Conservation (phyloP, 2,329 filamentous ascomycete genomes). For the Fusarium scirpi region DNA sequence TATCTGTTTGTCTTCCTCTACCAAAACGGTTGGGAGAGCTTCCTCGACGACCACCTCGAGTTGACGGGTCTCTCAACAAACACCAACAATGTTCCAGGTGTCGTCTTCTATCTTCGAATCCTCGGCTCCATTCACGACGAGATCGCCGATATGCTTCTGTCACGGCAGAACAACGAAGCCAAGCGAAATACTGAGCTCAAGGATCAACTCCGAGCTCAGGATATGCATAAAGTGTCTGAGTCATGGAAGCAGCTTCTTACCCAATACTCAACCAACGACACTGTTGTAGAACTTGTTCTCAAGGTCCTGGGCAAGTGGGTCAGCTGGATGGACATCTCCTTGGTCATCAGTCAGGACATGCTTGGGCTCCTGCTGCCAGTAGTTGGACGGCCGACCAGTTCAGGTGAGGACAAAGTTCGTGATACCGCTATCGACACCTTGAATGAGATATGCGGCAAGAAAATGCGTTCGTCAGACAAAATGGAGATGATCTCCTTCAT, state of each 20-base stretch:
- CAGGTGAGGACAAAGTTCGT: conserved; percentile 81
- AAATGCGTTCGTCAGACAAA: conserved; percentile 96
- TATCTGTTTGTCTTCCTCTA: conserved; percentile 93
- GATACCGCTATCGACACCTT: conserved; percentile 94
- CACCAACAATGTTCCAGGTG: conserved; percentile 78
- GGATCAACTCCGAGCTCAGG: conserved; percentile 85
- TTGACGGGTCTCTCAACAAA: conserved; percentile 75
- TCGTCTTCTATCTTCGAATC: conserved; percentile 89
- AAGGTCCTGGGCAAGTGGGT: conserved; percentile 97
- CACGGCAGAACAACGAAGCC: conserved; percentile 80
- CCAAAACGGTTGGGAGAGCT: conserved; percentile 84
- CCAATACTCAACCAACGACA: conserved; percentile 78
- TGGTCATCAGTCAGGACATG: conserved; percentile 92
- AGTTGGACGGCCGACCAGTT: conserved; percentile 77
- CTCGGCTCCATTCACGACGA: conserved; percentile 94
- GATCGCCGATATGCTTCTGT: conserved; percentile 91
- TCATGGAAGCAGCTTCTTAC: conserved; percentile 93
- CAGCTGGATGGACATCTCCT: conserved; percentile 96
- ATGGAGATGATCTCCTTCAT: conserved; percentile 93
- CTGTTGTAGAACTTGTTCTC: conserved; percentile 86
- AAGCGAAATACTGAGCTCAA: conserved; percentile 92
- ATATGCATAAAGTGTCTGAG: conserved; percentile 87
- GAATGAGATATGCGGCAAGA: conserved; percentile 96
- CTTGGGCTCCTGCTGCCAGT: conserved; percentile 87
- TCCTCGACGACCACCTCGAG: conserved; percentile 89